These are phyloP conservation scores for Isatis tinctoria DNA, from an alignment of 345 rosid species.

Conservation along the genomic window DNA sequence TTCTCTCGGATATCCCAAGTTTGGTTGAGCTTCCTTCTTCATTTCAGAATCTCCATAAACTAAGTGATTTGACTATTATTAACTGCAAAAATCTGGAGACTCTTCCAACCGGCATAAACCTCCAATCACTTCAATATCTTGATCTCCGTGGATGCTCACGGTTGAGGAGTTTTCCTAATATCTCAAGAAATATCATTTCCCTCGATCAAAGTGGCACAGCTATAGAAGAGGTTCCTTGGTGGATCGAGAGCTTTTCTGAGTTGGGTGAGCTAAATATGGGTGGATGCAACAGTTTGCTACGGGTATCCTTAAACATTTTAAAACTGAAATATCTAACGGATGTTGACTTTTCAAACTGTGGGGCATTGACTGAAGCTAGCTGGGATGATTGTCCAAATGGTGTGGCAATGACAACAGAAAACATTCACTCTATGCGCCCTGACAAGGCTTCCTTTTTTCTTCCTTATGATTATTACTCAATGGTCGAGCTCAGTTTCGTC, in stretches of 20 bases:
- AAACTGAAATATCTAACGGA: not conserved
- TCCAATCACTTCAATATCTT: accelerated
- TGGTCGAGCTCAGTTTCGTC: not conserved
- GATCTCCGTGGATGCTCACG: not conserved
- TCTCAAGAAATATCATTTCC: not conserved
- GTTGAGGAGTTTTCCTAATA: not conserved
- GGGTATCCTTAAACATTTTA: not conserved
- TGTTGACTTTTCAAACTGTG: not conserved
- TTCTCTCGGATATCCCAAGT: no score
- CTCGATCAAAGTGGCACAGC: not conserved
- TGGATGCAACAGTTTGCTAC: not conserved
- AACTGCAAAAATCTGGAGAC: not conserved
- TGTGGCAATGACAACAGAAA: not conserved
- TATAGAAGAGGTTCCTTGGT: not conserved
- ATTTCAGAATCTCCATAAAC: not conserved
- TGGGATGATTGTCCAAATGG: not conserved
- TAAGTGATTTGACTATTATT: no score
- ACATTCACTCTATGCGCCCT: no score
- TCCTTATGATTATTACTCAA: not conserved
- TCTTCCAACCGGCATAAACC: not conserved
- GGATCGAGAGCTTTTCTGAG: not conserved
- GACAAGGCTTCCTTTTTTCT: no score
- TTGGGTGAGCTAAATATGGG: not conserved
- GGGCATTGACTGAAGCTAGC: not conserved
- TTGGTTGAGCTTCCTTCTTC: no score